Percentiles rank a stretch among this genome's conserved stretches.
phyloP scores from a whole-genome alignment of 2,329 filamentous ascomycete species.

The Beauveria caledonica region DNA sequence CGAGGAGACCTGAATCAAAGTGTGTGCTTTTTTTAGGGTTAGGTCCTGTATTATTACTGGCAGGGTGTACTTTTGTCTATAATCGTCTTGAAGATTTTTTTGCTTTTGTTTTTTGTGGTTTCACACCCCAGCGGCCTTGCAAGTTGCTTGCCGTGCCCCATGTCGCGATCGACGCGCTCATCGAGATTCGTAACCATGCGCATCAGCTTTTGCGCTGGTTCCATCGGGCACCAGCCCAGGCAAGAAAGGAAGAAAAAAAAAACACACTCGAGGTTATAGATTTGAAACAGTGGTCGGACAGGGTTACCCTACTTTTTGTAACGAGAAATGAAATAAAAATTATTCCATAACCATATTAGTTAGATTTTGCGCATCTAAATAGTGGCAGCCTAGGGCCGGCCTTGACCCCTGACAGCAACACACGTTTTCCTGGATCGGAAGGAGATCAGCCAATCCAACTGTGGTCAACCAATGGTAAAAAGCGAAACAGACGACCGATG shows the following conservation, averaged over 20 bases:
- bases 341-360: too few relatives aligned
- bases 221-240: not conserved
- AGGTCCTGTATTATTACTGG: not conserved
- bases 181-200: constrained; percentile 2
- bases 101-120: not conserved
- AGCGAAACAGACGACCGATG: not conserved
- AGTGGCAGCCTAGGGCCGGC: too few relatives aligned
- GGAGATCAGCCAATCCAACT: not conserved
- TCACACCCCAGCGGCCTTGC: not conserved
- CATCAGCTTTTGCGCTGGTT: not conserved
- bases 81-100: not conserved
- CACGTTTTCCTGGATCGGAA: not conserved
- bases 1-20: not conserved
- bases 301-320: too few relatives aligned
- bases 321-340: too few relatives aligned
- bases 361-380: too few relatives aligned
- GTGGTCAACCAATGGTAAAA: not conserved
- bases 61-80: not conserved
- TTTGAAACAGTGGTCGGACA: not conserved
- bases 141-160: not conserved
- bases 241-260: not conserved
- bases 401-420: not conserved
- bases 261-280: too few relatives aligned
- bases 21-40: not conserved
- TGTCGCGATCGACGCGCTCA: constrained; percentile 3